Evolutionary conservation across 2,329 filamentous ascomycete species (phyloP), one percentile per base, ranked within the genome.

Genomic region (Diaporthe sp.): DNA sequence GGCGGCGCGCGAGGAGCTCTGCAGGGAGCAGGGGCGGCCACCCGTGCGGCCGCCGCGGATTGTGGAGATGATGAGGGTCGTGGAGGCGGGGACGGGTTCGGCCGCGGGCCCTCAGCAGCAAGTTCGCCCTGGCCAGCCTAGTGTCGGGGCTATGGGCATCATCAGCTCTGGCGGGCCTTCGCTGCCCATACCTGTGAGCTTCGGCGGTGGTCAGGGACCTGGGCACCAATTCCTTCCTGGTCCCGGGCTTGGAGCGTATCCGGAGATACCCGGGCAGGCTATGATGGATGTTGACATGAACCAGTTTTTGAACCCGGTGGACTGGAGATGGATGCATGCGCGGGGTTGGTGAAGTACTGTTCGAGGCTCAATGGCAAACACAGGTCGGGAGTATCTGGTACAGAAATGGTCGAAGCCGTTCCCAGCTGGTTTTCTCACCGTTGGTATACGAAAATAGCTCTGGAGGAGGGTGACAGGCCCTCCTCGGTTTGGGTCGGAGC

Each of bases 271-370:
- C 34, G 55, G 34, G 3, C 57, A 61, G 34, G 17, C 12, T 13
- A 22, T 44, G 22, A 44, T 63, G 31, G 55, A 70, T 10, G 42
- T 34, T 4, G 65, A 71, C 22, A 53, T 71, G 55, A 44, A 17
- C 8, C 53, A 63, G 17, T 71, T 70, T 6, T 63, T 65, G 73
- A 71, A 55, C 1, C 53, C 65, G 3, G 28, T 71, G 20, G 73
- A 74, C 55, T 74, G 73, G 73, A 74, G 53, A 13, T 55, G 57
- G 42, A 55, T 72, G 57, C 28, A 63, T 37, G 17, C 57, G 25
- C 31, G 58, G 22, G 61, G 49, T 7, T 74, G 63, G 72, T 74
- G 51, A 53, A 2, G 25, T 39, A 39, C 37, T 5, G 10, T 39
- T 39, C 37, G 12, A 13, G 37, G 37, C 37, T 39, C 12, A 13